Base-by-base conservation (phyloP, 208 protist genomes). In the Crithidia acanthocephali region DNA sequence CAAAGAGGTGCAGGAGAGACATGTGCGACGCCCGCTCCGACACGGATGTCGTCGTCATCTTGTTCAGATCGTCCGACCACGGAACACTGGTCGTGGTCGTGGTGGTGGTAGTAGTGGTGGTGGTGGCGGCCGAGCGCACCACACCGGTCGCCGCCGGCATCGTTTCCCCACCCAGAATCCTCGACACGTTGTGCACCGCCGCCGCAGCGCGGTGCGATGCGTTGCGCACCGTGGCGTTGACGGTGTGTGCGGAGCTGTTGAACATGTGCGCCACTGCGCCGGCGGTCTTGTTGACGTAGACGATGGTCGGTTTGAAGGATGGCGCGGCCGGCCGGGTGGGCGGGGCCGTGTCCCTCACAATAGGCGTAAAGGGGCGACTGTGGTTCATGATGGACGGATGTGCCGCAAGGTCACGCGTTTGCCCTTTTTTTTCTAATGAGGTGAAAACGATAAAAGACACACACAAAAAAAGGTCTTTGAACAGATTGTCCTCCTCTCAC, bases 1-100 rank as follows among this genome's bases (percentile, higher is more conserved):
- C 67, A 27, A 88, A 52, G 20, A 85, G 18, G 55, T 75, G 76
- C 23, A 59, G 6, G 5, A 85, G 42, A 0, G 80, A 76, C 0
- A 86, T n/a, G 7, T 48, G 16, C 27, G 70, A 68, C 7, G 56
- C 60, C 3, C 64, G 55, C 22, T 78, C 77, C 10, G 71, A 63
- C 13, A 80, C 28, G 10, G 76, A 80, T 25, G 25, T 59, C 18
- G 72, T 71, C 3, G 55, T 67, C 63, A 55, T 47, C 37, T 32
- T 66, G 40, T 64, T 57, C 0, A 70, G n/a, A 13, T 66, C 59
- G 0, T 71, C 72, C 0, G 20, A 51, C 11, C 66, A 62, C 20
- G 18, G 61, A 10, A 53, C n/a, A 20, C n/a, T 23, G 10, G 63
- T 55, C 9, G 28, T 58, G 4, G 48, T 40, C 0, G 40, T 66